Conservation (phyloP, 805 yeast genomes). For the Ogataea polymorpha region DNA sequence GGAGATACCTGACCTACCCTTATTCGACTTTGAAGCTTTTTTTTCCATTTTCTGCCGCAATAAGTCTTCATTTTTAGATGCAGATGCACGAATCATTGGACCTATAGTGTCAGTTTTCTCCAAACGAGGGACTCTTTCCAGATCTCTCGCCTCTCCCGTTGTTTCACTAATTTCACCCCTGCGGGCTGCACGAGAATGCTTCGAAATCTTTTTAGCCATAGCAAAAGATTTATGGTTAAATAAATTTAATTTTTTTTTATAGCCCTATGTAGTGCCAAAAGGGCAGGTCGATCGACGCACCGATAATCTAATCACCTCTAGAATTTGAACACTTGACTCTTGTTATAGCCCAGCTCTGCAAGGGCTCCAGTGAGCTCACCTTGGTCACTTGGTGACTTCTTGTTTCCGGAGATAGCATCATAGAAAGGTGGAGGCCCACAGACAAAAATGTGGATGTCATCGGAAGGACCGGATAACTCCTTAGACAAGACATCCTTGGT, state of each 20-base stretch:
- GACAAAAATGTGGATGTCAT: constrained; percentile 70
- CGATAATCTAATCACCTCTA: constrained; percentile 31
- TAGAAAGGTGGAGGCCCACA: constrained; percentile 96
- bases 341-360: constrained; percentile 82
- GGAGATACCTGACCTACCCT: constrained; percentile 24
- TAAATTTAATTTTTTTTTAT: neutral
- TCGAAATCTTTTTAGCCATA: constrained; percentile 45
- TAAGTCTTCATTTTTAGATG: constrained; percentile 57
- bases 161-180: constrained; percentile 49
- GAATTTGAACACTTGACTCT: constrained; percentile 87
- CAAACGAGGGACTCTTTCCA: constrained; percentile 53
- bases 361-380: constrained; percentile 90
- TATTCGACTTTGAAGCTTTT: constrained; percentile 11
- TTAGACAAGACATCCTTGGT: constrained; percentile 65
- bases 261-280: no score
- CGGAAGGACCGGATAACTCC: constrained; percentile 61
- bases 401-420: constrained; percentile 82
- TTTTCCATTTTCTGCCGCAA: constrained; percentile 53
- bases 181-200: constrained; percentile 76
- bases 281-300: no score
- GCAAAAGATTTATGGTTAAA: neutral
- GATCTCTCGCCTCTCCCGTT: constrained; percentile 39
- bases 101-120: constrained; percentile 58
- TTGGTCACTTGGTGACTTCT: constrained; percentile 85
- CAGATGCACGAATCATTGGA: constrained; percentile 62